A percentile compares a stretch with the other conserved stretches of the same genome.
These are phyloP conservation scores for Cladosporium sp. DNA, from an alignment of 2,329 filamentous ascomycete genomes.

Conservation along the genomic window DNA sequence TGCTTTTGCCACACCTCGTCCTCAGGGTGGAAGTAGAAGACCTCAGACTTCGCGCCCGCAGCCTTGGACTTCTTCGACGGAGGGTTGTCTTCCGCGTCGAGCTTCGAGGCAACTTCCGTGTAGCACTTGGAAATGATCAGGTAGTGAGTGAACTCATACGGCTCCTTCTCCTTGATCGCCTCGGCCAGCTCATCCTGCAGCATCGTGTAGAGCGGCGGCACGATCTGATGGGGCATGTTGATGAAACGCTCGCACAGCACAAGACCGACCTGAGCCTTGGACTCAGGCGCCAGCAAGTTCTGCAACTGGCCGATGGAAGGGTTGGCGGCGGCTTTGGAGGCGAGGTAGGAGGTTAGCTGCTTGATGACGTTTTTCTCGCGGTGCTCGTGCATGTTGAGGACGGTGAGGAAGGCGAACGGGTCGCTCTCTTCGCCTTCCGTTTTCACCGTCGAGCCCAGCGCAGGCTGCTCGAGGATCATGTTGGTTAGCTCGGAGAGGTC, in stretches of 20 bases:
- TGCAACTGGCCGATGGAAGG: conserved; percentile 36
- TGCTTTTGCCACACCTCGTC: conserved; percentile 82
- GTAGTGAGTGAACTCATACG: conserved; percentile 90
- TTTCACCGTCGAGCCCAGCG: conserved; percentile 88
- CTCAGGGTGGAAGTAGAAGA: conserved; percentile 92
- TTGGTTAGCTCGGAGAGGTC: conserved; percentile 83
- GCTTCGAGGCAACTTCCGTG: conserved; percentile 73
- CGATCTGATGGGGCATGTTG: conserved; percentile 92
- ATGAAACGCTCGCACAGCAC: conserved; percentile 90
- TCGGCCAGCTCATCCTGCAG: conserved; percentile 84
- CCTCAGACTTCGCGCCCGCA: conserved; percentile 49
- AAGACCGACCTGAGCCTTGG: conserved; percentile 62
- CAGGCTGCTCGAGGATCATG: conserved; percentile 75
- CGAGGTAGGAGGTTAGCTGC: conserved; percentile 67
- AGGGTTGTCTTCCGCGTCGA: conserved; percentile 62
- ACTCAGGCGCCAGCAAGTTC: conserved; percentile 33
- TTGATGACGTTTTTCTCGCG: conserved; percentile 66
- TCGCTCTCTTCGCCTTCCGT: conserved; percentile 92
- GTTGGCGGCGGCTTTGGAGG: conserved; percentile 48
- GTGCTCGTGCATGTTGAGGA: conserved; percentile 76
- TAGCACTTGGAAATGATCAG: conserved; percentile 91
- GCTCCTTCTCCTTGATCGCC: conserved; percentile 84
- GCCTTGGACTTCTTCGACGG: conserved; percentile 58
- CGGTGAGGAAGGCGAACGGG: conserved; percentile 86
- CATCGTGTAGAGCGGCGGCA: conserved; percentile 93